Conservation (phyloP, 768 basidiomycete species). For the Leccinum subtestaceum region DNA sequence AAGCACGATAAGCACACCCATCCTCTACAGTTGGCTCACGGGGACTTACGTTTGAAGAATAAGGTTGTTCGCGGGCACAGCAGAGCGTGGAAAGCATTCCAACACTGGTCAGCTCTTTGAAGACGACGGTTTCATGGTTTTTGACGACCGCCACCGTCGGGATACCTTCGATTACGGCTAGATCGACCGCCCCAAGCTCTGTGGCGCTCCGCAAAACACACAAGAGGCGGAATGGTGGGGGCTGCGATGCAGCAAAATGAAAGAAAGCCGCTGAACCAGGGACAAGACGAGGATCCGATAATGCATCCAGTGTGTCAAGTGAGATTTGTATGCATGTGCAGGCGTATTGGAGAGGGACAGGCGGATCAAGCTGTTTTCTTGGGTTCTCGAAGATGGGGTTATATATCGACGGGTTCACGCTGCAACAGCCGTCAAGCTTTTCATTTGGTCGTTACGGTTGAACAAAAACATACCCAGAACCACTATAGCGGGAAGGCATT, state of each 20-base stretch:
- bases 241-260: conserved; percentile 32
- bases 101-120: conserved; percentile 39
- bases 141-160: conserved; percentile 45
- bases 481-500: conserved; percentile 14
- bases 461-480: conserved; percentile 17
- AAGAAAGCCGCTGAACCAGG: conserved; percentile 40
- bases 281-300: conserved; percentile 41
- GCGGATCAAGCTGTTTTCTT: conserved; percentile 40
- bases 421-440: conserved; percentile 9
- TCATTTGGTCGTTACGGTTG: background rate
- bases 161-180: conserved; percentile 43
- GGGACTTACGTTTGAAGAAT: conserved; percentile 27
- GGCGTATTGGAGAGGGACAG: conserved; percentile 43
- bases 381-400: conserved; percentile 33
- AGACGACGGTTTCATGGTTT: conserved; percentile 39
- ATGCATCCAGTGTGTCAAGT: conserved; percentile 41
- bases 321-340: conserved; percentile 42
- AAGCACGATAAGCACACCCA: conserved; percentile 13
- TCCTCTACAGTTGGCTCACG: too few relatives aligned
- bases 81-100: conserved; percentile 37
- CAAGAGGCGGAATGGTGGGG: conserved; percentile 42
- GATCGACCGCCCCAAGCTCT: conserved; percentile 36
- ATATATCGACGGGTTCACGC: conserved; percentile 33
- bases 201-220: conserved; percentile 36
- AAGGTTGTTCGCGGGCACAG: conserved; percentile 34